Evolutionary conservation across 2,329 filamentous ascomycete genomes (phyloP).

Genomic region (Xylaria sp.): DNA sequence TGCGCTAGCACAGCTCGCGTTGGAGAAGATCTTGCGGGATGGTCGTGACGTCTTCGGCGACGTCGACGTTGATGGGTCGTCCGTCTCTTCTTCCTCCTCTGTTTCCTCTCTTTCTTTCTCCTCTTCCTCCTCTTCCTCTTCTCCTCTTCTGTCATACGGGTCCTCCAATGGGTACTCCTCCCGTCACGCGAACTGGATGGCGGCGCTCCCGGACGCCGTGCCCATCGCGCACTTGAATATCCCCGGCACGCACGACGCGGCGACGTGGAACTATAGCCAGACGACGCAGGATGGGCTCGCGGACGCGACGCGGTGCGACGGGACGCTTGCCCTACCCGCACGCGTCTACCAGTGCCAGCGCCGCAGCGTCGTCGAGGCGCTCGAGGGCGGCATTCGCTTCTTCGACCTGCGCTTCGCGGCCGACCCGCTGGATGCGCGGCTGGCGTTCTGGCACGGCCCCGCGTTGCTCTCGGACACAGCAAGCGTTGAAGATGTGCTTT

Average conservation of each 20-base stretch:
- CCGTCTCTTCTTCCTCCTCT: constrained; percentile 7
- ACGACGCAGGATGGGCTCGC: constrained; percentile 55
- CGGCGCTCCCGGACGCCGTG: constrained; percentile 54
- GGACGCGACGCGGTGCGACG: constrained; percentile 54
- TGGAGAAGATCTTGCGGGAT: constrained; percentile 56
- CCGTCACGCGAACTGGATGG: constrained; percentile 58
- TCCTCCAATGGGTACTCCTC: background rate
- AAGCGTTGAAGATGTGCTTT: constrained; percentile 58
- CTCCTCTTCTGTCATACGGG: background rate
- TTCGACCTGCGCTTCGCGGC: constrained; percentile 63
- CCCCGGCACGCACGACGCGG: constrained; percentile 62
- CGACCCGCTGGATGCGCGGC: constrained; percentile 56
- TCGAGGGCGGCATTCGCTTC: constrained; percentile 60
- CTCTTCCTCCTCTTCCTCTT: background rate
- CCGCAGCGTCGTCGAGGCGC: constrained; percentile 51
- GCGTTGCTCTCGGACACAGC: constrained; percentile 58
- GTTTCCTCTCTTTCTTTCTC: too few species aligned
- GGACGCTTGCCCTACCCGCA: constrained; percentile 46
- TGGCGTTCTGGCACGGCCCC: constrained; percentile 62
- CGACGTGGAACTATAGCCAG: constrained; percentile 63
- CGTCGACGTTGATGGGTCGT: constrained; percentile 29
- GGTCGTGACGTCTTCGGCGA: constrained; percentile 57
- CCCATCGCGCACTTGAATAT: constrained; percentile 60
- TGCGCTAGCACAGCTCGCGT: constrained; percentile 51
- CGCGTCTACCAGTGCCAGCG: constrained; percentile 58